Conservation (phyloP, 768 basidiomycete genomes). For the Pisolithus microcarpus region DNA sequence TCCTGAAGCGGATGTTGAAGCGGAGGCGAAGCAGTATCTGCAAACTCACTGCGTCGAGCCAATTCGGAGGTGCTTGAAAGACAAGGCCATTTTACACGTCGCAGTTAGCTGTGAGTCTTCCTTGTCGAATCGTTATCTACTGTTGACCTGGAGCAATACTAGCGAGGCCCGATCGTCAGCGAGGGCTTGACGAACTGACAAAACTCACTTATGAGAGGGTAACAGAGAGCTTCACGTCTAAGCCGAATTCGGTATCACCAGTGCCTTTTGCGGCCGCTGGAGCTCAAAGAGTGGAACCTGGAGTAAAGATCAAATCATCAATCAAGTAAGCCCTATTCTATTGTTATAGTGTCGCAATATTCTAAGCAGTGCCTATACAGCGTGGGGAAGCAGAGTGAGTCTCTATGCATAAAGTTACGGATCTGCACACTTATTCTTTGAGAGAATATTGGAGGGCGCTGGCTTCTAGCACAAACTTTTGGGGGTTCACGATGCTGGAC, state of each 20-base stretch:
- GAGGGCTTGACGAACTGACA: background rate
- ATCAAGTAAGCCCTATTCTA: background rate
- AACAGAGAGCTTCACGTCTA: background rate
- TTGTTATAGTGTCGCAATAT: background rate
- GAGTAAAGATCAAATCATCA: background rate
- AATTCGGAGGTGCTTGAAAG: background rate
- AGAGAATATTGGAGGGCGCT: slow-evolving; percentile 16
- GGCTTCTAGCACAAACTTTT: slow-evolving; percentile 8
- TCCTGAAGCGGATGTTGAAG: background rate
- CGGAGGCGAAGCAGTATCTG: background rate
- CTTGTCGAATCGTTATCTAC: background rate
- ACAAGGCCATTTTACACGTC: background rate
- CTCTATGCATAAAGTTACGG: background rate
- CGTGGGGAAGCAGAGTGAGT: slow-evolving; percentile 2
- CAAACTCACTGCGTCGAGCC: background rate
- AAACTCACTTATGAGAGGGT: slow-evolving; percentile 1
- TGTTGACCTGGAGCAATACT: background rate
- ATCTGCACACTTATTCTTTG: background rate
- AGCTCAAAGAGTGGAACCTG: slow-evolving; percentile 1
- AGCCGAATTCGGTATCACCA: background rate
- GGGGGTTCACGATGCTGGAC: slow-evolving; percentile 1
- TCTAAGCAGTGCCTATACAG: background rate
- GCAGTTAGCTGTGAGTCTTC: background rate
- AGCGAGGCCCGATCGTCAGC: background rate
- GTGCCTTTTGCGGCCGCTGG: background rate